A percentile compares a stretch with the other conserved stretches of the same genome.
Conservation (phyloP, 768 basidiomycete genomes). For the Russula compacta region DNA sequence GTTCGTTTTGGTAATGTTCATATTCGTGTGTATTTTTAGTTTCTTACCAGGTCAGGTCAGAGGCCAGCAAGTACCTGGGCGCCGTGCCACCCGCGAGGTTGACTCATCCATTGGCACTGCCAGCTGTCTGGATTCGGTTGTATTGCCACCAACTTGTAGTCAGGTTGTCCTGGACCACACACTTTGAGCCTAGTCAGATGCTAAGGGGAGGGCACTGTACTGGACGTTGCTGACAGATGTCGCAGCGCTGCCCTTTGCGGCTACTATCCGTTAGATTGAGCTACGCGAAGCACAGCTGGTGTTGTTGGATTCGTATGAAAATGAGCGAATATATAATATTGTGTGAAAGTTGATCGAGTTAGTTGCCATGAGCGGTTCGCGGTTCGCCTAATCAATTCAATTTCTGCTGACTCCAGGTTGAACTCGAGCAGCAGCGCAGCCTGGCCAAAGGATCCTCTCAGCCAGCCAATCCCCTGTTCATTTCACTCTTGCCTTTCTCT, state of each 20-base stretch:
- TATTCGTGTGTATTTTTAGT: background rate
- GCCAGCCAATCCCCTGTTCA: background rate
- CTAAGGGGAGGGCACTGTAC: too few species aligned
- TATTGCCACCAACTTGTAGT: background rate
- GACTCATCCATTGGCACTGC: background rate
- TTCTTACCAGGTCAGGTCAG: background rate
- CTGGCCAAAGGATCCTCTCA: background rate
- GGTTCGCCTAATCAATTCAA: background rate
- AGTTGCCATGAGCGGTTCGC: background rate
- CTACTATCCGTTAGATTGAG: background rate
- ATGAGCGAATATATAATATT: background rate
- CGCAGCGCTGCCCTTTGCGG: background rate
- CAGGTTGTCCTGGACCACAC: background rate
- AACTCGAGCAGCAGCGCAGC: background rate
- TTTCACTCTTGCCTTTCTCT: slow-evolving; percentile 2
- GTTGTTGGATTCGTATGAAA: background rate
- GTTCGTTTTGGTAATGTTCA: background rate
- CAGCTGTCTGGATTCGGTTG: background rate
- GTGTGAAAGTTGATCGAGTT: background rate
- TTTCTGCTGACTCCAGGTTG: background rate
- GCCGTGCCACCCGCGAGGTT: background rate
- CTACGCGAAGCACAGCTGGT: background rate
- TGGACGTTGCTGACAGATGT: background rate
- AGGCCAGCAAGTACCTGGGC: background rate
- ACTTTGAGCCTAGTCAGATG: background rate